Percentiles rank a stretch among this genome's conserved stretches.
Evolutionary conservation across 2,329 filamentous ascomycete species (phyloP).

Genomic region (Penicillium brasilianum): DNA sequence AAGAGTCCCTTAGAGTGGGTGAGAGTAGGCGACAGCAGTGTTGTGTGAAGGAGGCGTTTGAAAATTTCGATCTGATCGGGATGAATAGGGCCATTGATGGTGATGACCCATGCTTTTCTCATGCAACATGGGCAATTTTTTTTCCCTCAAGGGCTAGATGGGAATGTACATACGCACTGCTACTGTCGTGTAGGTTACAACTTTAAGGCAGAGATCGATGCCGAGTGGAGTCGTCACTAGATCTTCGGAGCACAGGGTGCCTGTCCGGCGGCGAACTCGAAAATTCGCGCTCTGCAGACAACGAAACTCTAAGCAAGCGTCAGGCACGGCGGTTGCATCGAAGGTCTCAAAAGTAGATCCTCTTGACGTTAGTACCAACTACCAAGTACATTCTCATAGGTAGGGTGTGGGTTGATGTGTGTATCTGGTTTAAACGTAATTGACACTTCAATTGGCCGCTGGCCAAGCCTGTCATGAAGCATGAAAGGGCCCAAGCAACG

Average conservation of each 20-base stretch:
- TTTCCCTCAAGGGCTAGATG: not conserved
- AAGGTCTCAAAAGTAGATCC: not conserved
- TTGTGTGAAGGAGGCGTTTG: not conserved
- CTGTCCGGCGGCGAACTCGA: slow-evolving; percentile 2
- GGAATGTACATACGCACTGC: not conserved
- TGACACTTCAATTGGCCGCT: not conserved
- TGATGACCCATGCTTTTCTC: not conserved
- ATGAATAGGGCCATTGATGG: not conserved
- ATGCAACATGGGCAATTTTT: not conserved
- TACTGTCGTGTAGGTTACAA: not conserved
- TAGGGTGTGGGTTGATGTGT: not conserved
- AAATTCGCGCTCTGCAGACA: not conserved
- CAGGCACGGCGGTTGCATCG: slow-evolving; percentile 2
- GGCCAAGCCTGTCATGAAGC: not conserved
- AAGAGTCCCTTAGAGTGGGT: not conserved
- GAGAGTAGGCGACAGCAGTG: not conserved
- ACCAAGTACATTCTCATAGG: too few species aligned
- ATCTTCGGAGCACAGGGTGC: not conserved
- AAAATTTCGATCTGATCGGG: slow-evolving; percentile 2
- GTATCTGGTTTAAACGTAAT: not conserved
- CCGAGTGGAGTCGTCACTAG: not conserved
- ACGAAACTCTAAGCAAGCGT: slow-evolving; percentile 2
- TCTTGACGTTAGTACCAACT: not conserved
- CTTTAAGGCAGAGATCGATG: not conserved
- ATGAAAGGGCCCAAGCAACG: not conserved